Evolutionary conservation across 1,284 basidiomycete genomes (phyloP).

Genomic region (Exobasidium rhododendri): DNA sequence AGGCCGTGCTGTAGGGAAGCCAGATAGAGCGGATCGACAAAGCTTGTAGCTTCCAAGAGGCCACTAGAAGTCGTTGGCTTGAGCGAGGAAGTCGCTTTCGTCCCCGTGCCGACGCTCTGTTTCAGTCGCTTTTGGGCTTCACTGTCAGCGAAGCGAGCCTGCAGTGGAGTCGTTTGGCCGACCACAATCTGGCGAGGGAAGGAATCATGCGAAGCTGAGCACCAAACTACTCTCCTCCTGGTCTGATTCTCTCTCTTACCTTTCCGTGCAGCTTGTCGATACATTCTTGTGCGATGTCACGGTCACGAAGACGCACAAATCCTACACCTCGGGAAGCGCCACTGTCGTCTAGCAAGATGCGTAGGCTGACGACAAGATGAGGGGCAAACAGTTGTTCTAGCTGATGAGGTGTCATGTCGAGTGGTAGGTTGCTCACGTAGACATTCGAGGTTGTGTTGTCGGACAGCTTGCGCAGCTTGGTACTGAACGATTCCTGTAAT

Average conservation of each 20-base stretch:
- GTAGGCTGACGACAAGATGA: conserved; percentile 36
- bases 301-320: conserved; percentile 36
- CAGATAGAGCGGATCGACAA: not conserved
- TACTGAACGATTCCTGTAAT: conserved; percentile 31
- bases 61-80: not conserved
- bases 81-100: not conserved
- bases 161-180: conserved; percentile 31
- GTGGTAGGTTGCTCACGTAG: conserved; percentile 41
- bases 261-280: conserved; percentile 39
- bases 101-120: not conserved
- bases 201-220: conserved; percentile 1
- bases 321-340: conserved; percentile 42
- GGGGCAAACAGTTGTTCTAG: conserved; percentile 46
- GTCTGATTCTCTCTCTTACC: too few relatives aligned
- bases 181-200: too few relatives aligned
- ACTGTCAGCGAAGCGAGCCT: conserved; percentile 46
- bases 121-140: conserved; percentile 62
- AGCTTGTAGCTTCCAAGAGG: not conserved
- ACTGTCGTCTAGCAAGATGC: conserved; percentile 38
- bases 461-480: conserved; percentile 36
- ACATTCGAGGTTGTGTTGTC: conserved; percentile 39
- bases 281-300: conserved; percentile 35
- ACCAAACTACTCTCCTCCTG: too few relatives aligned
- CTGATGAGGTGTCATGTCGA: conserved; percentile 28
- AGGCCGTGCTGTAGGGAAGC: not conserved